Base-by-base conservation (phyloP, 306 rosid species). In the Sechiopsis laciniata region DNA sequence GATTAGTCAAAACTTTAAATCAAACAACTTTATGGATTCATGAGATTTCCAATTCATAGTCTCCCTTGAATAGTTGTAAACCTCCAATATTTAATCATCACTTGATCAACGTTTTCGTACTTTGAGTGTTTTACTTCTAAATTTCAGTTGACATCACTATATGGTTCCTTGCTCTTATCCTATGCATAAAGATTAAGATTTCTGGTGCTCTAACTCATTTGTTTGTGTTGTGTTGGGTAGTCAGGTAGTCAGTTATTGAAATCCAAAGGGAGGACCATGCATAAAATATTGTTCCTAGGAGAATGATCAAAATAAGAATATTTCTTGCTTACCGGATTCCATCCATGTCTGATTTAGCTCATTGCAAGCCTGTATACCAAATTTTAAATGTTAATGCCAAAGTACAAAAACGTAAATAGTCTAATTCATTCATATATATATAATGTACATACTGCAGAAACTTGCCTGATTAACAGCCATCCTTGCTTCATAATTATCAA, bases 401-500 rank as follows among this genome's bases (percentile, higher is more conserved):
- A 40, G 8, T 57, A 55, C 50, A 52, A 24, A 52, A 14, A 67
- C 10, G 10, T 24, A 8, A 24, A 46, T n/a, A 32, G 52, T 45
- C 24, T 46, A 70, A 19, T 4, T 15, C 5, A 29, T 22, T 50
- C 57, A 40, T 46, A 19, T 19, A 14, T 13, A 67, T 11, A n/a
- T 65, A 73, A 7, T 35, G 51, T 59, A 63, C 21, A 21, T 67
- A 19, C 62, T 22, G 46, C 6, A 69, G 35, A 69, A 65, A 40
- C 29, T 65, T 83, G 89, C 98, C 98, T 94, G 99, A 80, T 94
- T 94, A 78, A 94, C 97, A 78, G 92, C 97, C 99, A 94, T 94
- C 84, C 99, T 85, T 70, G 99, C 99, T 91, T 94, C 99, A 77
- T 94, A 94, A 79, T 94, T 94, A 84, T 94, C 99, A 51, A 94